Evolutionary conservation across 495 filamentous ascomycete genomes (phyloP).

Genomic region (Penicillium riverlandense): DNA sequence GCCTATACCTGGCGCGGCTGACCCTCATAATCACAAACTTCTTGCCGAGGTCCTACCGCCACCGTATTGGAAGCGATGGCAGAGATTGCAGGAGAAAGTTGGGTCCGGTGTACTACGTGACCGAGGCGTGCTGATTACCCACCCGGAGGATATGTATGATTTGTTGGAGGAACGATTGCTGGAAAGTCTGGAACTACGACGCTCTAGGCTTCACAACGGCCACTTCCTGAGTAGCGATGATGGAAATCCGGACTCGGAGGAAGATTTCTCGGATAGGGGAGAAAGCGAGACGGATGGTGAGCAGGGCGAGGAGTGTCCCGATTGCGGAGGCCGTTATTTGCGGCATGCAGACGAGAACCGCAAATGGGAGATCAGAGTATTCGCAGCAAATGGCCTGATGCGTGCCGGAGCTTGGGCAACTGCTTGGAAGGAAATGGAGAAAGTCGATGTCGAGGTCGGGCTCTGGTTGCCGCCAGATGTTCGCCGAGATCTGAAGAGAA

Average conservation of each 20-base stretch:
- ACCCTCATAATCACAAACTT: slow-evolving; percentile 34
- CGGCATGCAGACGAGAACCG: slow-evolving; percentile 37
- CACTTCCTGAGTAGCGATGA: slow-evolving; percentile 50
- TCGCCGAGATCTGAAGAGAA: slow-evolving; percentile 37
- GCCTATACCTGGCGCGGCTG: slow-evolving; percentile 52
- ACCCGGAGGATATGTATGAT: slow-evolving; percentile 87
- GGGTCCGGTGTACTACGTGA: slow-evolving; percentile 65
- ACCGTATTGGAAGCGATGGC: slow-evolving; percentile 62
- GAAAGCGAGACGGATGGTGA: slow-evolving; percentile 29
- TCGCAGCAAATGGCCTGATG: slow-evolving; percentile 91
- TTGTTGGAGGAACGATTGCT: slow-evolving; percentile 87
- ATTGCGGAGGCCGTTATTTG: slow-evolving; percentile 49
- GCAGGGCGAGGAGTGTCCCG: slow-evolving; percentile 50
- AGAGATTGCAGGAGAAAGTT: slow-evolving; percentile 66
- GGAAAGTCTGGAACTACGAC: slow-evolving; percentile 74
- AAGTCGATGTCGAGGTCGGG: slow-evolving; percentile 87
- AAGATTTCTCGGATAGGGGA: slow-evolving; percentile 19
- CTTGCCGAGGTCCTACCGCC: slow-evolving; percentile 51
- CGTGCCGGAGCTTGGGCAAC: slow-evolving; percentile 84
- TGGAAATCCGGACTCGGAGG: slow-evolving; percentile 24
- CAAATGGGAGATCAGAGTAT: slow-evolving; percentile 82
- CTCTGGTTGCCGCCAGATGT: slow-evolving; percentile 57
- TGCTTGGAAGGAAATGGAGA: slow-evolving; percentile 95
- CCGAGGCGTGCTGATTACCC: slow-evolving; percentile 77
- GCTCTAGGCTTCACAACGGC: slow-evolving; percentile 69